Base-by-base conservation (phyloP, 441 rosid genomes). In the Euphorbia celastroides region DNA sequence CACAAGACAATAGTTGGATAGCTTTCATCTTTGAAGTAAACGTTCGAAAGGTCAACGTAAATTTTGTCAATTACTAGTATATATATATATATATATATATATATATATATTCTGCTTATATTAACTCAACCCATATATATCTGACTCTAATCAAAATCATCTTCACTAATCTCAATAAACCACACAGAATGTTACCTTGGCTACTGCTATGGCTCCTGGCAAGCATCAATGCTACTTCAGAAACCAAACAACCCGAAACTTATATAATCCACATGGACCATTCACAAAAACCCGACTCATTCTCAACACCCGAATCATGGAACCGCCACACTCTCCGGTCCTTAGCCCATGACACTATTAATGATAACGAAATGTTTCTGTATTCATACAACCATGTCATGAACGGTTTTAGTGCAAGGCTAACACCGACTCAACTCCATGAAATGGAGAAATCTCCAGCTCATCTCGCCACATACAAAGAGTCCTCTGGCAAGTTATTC, bases 381-480 rank as follows among this genome's bases (percentile, higher is more conserved):
- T 84, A 82, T 42, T 74, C 84, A 0, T 89, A 87, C 68, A 84
- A 81, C 77, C 80, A 86, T 26, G 96, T 84, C 66, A 82, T 91
- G 80, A 84, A 89, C 32, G 94, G 94, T 34, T 89, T 91, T 70
- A 84, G 88, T 46, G 94, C 93, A 9, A 70, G 69, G 27, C 70
- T 89, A 14, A 76, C 84, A 12, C 66, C 19, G 0, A 70, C 74
- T n/a, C 84, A 78, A 61, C 5, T 44, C 13, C 55, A 76, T 4
- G 72, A 80, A 38, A 79, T 81, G 11, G 77, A 77, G 58, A 66
- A 64, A 57, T 79, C 86, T 62, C 72, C 84, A n/a, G 75, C 74
- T 22, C 88, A 82, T 73, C 82, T 88, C 5, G 70, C 85, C 1
- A 77, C 88, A 11, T 82, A 79, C 55, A 74, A 80, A 6, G 81